These are phyloP conservation scores for Xylaria nigripes DNA, from an alignment of 495 filamentous ascomycete species.

Conservation along the genomic window DNA sequence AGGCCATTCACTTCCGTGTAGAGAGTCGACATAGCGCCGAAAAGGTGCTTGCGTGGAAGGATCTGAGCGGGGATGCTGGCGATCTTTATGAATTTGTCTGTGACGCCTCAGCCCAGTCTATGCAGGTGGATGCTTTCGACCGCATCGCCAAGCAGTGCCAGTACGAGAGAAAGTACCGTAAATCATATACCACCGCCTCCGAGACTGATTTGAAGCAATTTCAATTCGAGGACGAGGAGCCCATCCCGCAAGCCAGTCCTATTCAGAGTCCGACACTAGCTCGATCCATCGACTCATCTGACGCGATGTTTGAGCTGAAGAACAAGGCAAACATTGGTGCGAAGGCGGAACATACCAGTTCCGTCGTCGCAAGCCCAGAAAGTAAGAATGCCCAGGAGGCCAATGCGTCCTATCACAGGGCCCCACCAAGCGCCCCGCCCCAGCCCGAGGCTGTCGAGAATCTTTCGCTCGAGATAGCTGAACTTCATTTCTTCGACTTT, in stretches of 20 bases:
- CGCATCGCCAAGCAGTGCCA: constrained; percentile 84
- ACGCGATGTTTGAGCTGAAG: constrained; percentile 36
- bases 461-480: constrained; percentile 66
- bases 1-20: constrained; percentile 78
- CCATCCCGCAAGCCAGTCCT: constrained; percentile 77
- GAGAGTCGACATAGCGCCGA: constrained; percentile 68
- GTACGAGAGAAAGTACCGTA: constrained; percentile 89
- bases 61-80: constrained; percentile 84
- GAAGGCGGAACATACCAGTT: constrained; percentile 15
- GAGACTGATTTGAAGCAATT: constrained; percentile 75
- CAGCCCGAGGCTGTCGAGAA: constrained; percentile 65
- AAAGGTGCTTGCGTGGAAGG: constrained; percentile 86
- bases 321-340: constrained; percentile 26
- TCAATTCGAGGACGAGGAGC: constrained; percentile 66
- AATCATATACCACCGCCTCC: constrained; percentile 68
- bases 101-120: constrained; percentile 58
- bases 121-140: constrained; percentile 73
- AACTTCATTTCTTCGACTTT: constrained; percentile 92
- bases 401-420: constrained; percentile 27
- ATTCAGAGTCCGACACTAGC: constrained; percentile 54
- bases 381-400: constrained; percentile 9
- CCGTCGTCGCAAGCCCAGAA: background rate
- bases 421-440: constrained; percentile 38
- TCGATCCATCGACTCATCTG: constrained; percentile 38
- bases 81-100: constrained; percentile 97